These are phyloP conservation scores for slime mould (Dictyostelium discoideum) DNA, from an alignment of 78 protist species.

Conservation along the genomic window DNA sequence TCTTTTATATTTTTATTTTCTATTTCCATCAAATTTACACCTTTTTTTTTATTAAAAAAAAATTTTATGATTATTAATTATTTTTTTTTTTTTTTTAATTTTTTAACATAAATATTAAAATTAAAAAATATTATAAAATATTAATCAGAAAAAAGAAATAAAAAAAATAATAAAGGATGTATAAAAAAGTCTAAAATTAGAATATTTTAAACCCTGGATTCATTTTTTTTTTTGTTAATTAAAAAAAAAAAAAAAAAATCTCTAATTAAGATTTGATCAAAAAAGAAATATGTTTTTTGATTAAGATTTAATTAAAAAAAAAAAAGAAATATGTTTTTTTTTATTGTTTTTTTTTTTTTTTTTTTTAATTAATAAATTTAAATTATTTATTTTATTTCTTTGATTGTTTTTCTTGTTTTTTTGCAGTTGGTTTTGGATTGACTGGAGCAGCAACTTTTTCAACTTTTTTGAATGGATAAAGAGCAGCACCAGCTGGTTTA, in stretches of 20 bases:
- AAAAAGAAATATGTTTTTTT: neutral
- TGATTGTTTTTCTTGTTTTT: neutral
- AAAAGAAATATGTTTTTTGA: no score
- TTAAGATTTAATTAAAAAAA: no score
- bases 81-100: no score
- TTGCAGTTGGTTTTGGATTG: neutral
- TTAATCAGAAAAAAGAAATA: neutral
- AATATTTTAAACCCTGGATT: neutral
- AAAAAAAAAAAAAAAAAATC: no score
- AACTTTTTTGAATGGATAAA: slow-evolving; percentile 56
- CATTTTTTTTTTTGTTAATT: no score
- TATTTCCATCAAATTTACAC: neutral
- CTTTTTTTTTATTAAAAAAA: neutral
- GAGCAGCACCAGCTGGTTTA: slow-evolving; percentile 66
- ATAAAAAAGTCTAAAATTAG: neutral
- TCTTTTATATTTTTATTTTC: neutral
- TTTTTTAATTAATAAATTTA: neutral
- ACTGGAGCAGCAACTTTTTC: neutral
- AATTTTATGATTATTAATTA: neutral
- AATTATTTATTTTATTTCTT: neutral
- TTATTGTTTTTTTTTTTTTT: neutral
- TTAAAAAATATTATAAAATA: neutral
- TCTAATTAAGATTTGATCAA: no score
- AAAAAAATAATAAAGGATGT: neutral
- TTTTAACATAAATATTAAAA: neutral